Evolutionary conservation across 495 filamentous ascomycete genomes (phyloP).

Genomic region (Daldinia loculata): DNA sequence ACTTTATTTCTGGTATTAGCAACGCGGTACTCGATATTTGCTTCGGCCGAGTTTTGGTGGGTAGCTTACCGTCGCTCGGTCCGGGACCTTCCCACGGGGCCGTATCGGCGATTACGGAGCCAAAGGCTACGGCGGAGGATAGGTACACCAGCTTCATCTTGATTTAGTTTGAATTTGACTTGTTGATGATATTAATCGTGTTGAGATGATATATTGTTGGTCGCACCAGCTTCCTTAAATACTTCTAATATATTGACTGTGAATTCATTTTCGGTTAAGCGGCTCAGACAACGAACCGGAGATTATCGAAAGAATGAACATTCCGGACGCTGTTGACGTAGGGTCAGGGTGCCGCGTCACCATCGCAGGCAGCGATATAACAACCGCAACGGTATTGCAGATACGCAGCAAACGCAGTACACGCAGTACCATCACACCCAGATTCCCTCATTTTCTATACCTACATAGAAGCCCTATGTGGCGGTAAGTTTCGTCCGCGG

Average conservation of each 20-base stretch:
- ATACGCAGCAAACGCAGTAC: background rate
- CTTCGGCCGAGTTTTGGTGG: slow-evolving; percentile 20
- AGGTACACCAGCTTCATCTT: slow-evolving; percentile 37
- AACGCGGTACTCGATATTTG: slow-evolving; percentile 23
- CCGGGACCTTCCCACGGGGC: slow-evolving; percentile 25
- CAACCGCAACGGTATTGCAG: background rate
- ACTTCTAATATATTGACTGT: background rate
- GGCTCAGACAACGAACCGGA: background rate
- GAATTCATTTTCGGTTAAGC: background rate
- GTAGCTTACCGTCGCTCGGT: slow-evolving; percentile 34
- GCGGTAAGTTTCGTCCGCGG: background rate
- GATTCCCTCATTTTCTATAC: background rate
- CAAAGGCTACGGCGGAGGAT: slow-evolving; percentile 22
- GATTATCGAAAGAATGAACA: background rate
- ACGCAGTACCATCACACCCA: background rate
- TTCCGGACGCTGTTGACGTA: background rate
- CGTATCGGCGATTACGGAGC: slow-evolving; percentile 8
- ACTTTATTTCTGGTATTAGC: slow-evolving; percentile 28
- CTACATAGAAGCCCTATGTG: background rate
- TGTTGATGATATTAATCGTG: background rate
- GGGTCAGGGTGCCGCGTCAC: background rate
- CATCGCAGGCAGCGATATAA: background rate
- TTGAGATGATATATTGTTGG: background rate
- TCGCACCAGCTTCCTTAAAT: background rate
- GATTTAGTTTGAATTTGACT: background rate